These are phyloP conservation scores for Hypoxylon sp. DNA, from an alignment of 2,329 filamentous ascomycete species.

Conservation along the genomic window DNA sequence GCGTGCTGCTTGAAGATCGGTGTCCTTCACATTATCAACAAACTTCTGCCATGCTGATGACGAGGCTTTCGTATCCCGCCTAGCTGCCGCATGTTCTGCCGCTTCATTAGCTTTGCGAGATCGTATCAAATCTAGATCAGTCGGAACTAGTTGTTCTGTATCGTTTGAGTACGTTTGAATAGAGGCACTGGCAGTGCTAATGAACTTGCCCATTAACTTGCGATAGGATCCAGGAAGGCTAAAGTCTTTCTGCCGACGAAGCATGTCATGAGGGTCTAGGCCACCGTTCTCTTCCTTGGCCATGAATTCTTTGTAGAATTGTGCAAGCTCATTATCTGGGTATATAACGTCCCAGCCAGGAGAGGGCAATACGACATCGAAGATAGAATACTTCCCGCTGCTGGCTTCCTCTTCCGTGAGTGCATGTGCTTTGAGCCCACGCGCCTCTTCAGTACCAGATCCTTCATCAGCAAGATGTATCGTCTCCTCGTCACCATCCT, in stretches of 20 bases:
- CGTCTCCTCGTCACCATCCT: slow-evolving; percentile 76
- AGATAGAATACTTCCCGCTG: slow-evolving; percentile 83
- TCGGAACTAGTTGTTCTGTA: slow-evolving; percentile 88
- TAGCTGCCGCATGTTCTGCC: slow-evolving; percentile 42
- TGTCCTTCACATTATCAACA: slow-evolving; percentile 47
- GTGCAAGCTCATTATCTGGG: slow-evolving; percentile 84
- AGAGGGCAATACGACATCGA: slow-evolving; percentile 91
- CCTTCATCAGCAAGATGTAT: slow-evolving; percentile 71
- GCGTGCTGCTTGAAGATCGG: slow-evolving; percentile 47
- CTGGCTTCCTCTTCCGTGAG: slow-evolving; percentile 83
- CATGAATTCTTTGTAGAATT: slow-evolving; percentile 92
- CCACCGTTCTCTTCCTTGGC: slow-evolving; percentile 79
- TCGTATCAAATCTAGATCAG: slow-evolving; percentile 81
- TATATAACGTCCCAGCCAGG: slow-evolving; percentile 93
- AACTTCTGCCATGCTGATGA: slow-evolving; percentile 48
- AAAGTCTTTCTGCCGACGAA: slow-evolving; percentile 86
- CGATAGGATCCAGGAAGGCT: slow-evolving; percentile 91
- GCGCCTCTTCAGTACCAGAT: slow-evolving; percentile 62
- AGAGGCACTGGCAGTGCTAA: slow-evolving; percentile 74
- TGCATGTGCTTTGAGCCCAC: slow-evolving; percentile 73
- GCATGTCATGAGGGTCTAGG: slow-evolving; percentile 89
- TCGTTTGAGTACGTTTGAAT: slow-evolving; percentile 78
- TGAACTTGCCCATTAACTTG: slow-evolving; percentile 82
- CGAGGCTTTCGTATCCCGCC: slow-evolving; percentile 42
- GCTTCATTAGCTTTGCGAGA: slow-evolving; percentile 56